A percentile compares a stretch with the other conserved stretches of the same genome.
Conservation (phyloP, 306 rosid species). For the Mucuna pruriens region DNA sequence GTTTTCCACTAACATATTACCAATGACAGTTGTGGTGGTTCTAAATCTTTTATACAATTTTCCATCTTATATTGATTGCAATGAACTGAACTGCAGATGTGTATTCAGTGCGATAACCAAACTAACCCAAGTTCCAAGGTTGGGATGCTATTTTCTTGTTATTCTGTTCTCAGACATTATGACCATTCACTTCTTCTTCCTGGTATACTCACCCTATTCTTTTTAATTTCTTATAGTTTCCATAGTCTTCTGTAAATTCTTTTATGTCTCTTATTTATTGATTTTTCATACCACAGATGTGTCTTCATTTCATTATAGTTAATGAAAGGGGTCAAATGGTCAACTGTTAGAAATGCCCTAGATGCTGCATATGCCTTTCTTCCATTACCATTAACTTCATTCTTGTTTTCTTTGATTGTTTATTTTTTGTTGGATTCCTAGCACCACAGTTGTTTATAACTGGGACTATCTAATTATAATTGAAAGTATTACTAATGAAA, state of each 20-base stretch:
- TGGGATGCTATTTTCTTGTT: slow-evolving; percentile 92
- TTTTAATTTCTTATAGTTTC: slow-evolving; percentile 7
- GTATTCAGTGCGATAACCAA: slow-evolving; percentile 87
- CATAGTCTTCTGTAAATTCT: background rate
- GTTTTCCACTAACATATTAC: slow-evolving; percentile 9
- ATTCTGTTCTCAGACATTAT: slow-evolving; percentile 74
- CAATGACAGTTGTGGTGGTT: background rate
- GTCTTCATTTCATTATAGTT: background rate
- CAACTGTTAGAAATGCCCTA: background rate
- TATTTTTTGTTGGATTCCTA: no score
- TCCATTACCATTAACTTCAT: no score
- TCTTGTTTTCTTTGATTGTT: no score
- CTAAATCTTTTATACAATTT: background rate
- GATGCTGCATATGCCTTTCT: no score
- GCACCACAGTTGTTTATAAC: no score
- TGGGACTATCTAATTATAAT: no score
- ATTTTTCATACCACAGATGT: background rate
- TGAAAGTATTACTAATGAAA: no score
- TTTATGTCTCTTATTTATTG: background rate
- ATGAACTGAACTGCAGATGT: slow-evolving; percentile 63
- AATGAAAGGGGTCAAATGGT: background rate
- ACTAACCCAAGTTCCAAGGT: slow-evolving; percentile 73
- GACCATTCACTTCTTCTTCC: slow-evolving; percentile 94
- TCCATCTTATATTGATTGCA: slow-evolving; percentile 30
- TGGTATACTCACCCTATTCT: slow-evolving; percentile 59